Conservation (phyloP, 2,329 filamentous ascomycete species). For the Apiospora kogelbergensis region DNA sequence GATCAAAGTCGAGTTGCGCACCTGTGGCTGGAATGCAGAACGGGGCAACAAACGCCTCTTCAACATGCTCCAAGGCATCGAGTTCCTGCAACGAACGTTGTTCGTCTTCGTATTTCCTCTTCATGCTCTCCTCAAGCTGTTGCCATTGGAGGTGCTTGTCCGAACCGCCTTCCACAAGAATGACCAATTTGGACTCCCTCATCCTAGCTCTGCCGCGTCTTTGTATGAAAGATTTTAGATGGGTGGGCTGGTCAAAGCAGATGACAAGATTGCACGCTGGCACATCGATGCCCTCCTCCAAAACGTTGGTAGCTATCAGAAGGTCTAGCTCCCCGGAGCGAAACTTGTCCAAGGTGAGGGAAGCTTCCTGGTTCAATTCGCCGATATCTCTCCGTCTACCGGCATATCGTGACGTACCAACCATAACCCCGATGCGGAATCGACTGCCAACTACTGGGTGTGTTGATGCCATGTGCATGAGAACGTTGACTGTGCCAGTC, state of each 20-base stretch:
- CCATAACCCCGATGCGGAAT: conserved; percentile 54
- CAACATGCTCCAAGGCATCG: conserved; percentile 46
- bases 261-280: conserved; percentile 63
- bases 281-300: conserved; percentile 69
- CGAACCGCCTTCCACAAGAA: conserved; percentile 35
- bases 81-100: conserved; percentile 48
- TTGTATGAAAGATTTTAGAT: conserved; percentile 59
- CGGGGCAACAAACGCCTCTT: conserved; percentile 31
- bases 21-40: conserved; percentile 45
- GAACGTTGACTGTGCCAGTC: conserved; percentile 58
- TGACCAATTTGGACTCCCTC: conserved; percentile 48
- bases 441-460: conserved; percentile 47
- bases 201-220: conserved; percentile 54
- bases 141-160: conserved; percentile 54
- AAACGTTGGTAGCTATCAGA: conserved; percentile 61
- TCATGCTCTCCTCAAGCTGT: conserved; percentile 71
- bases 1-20: conserved; percentile 70
- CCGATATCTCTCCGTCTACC: conserved; percentile 40
- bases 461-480: conserved; percentile 55
- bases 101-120: conserved; percentile 65
- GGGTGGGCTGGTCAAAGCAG: conserved; percentile 52
- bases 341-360: conserved; percentile 49
- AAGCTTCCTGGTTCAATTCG: conserved; percentile 27
- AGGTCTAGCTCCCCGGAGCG: conserved; percentile 54
- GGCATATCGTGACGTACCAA: conserved; percentile 48